Conservation (phyloP, 768 basidiomycete genomes). For the Mycena galericulata region DNA sequence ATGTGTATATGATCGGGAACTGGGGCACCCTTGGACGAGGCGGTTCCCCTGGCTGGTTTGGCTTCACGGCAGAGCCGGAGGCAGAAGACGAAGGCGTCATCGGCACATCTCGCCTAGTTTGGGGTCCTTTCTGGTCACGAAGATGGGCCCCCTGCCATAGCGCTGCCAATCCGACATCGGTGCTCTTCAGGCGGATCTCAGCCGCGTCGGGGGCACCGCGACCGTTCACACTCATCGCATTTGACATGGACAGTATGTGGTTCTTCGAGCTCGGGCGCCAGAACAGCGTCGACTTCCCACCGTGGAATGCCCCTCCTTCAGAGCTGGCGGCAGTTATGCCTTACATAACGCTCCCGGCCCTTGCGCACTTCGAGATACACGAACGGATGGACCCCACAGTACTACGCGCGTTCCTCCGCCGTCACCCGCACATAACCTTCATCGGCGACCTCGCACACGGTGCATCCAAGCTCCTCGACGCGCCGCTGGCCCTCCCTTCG, state of each 20-base stretch:
- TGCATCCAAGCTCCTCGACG: conserved; percentile 2
- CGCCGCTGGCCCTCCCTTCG: neutral
- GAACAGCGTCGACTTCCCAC: neutral
- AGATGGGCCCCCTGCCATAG: neutral
- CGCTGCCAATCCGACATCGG: conserved; percentile 1
- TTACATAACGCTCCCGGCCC: neutral
- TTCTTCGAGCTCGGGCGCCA: conserved; percentile 11
- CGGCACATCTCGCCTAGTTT: neutral
- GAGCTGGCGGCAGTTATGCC: neutral
- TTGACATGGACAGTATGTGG: conserved; percentile 13
- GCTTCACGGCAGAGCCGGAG: neutral
- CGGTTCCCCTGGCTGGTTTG: conserved; percentile 2
- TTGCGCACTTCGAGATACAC: neutral
- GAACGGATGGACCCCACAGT: conserved; percentile 7
- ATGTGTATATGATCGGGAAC: conserved; percentile 7
- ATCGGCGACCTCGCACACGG: neutral
- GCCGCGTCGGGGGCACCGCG: conserved; percentile 7
- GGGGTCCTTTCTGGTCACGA: conserved; percentile 9
- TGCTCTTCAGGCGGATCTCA: conserved; percentile 9
- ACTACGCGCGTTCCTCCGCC: conserved; percentile 1
- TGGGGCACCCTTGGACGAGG: conserved; percentile 12
- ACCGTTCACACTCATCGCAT: conserved; percentile 10
- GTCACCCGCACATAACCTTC: conserved; percentile 2
- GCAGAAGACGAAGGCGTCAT: neutral
- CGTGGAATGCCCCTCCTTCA: conserved; percentile 1